Base-by-base conservation (phyloP, 2,329 filamentous ascomycete species). In the Sclerotinia borealis region DNA sequence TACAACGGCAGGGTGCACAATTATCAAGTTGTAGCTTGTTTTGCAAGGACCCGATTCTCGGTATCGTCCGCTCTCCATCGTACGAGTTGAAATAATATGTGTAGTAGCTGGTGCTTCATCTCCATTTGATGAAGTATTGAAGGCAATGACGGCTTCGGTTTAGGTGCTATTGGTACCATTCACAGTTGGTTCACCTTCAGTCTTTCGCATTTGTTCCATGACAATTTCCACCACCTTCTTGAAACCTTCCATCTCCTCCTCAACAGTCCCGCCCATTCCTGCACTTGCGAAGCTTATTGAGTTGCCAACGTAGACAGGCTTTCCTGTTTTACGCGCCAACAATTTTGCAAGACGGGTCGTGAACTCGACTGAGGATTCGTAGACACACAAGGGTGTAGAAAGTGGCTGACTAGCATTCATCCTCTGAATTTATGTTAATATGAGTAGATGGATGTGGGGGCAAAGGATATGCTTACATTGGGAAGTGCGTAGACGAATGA, bases 401-500 rank as follows among this genome's bases (percentile, higher is more conserved):
- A 96, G 77, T 68, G 90, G 83, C 75, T 91, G 83, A 68, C 67
- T 83, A 76, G 65, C 83, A 65, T 74, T 72, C 29, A 71, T 58
- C 62, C 73, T 70, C 74, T 75, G 50, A 43, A 56, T 10, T 29
- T 36, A 4, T 63, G 31, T 73, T 60, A 73, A 62, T 36, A 25
- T 31, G 13, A n/a, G 6, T 11, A 51, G 55, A 48, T 50, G 48
- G 39, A 56, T 43, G 51, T 55, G 8, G n/a, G 55, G 31, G 27
- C 37, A 17, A 39, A 48, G 13, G 34, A 39, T 51, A 56, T 6
- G 74, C 80, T 71, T 79, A 96, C 95, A 78, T 96, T 90, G 19
- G 95, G 93, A 75, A 99, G 85, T 3, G 93, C 91, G 74, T 96
- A 98, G 51, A 98, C 91, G 73, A 98, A 93, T 56, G 92, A 96